These are phyloP conservation scores for Evernia prunastri DNA, from an alignment of 495 filamentous ascomycete species.

Conservation along the genomic window DNA sequence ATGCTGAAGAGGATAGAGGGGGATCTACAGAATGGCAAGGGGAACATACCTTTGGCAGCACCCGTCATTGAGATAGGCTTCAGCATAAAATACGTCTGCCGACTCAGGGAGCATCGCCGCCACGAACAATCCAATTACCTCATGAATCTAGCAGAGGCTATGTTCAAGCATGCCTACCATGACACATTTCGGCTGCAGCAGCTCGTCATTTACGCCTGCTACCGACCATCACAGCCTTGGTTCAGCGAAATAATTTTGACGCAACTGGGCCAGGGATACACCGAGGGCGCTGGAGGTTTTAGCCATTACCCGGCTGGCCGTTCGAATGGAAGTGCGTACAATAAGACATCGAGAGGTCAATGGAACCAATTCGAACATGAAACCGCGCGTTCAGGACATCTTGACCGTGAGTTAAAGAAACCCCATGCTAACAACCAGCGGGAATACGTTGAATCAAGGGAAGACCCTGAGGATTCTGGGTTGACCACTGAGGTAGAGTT, in stretches of 20 bases:
- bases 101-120: neutral
- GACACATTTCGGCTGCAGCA: constrained; percentile 5
- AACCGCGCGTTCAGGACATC: no score
- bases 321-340: neutral
- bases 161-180: constrained; percentile 1
- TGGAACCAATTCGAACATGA: no score
- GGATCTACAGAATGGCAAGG: neutral
- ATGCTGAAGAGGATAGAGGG: no score
- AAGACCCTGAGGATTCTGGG: no score
- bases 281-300: neutral
- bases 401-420: no score
- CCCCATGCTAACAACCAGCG: no score
- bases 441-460: no score
- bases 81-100: no score
- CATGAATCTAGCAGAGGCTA: constrained; percentile 13
- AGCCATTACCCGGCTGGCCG: neutral
- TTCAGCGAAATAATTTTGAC: constrained; percentile 3
- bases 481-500: no score
- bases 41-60: no score
- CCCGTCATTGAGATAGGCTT: no score
- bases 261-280: constrained; percentile 1
- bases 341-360: no score
- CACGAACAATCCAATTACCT: constrained; percentile 9
- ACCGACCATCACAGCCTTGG: constrained; percentile 1
- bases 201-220: constrained; percentile 2